Conservation (phyloP, 805 yeast species). For the Myxozyma udenii region DNA sequence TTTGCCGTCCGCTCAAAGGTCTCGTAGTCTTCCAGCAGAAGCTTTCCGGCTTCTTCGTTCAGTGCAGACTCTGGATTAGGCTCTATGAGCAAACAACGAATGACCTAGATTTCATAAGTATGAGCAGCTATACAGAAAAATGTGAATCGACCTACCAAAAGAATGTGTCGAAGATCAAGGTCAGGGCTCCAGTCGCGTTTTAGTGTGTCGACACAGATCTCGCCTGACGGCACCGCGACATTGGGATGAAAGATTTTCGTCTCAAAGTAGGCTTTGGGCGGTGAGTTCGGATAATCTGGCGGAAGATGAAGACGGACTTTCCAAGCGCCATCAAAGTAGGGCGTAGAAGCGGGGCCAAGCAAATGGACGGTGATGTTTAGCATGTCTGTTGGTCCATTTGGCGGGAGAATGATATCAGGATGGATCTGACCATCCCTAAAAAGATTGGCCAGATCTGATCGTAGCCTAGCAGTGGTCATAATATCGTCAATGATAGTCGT, state of each 20-base stretch:
- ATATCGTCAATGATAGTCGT: background rate
- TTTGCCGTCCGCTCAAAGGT: slow-evolving; percentile 33
- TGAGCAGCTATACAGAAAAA: background rate
- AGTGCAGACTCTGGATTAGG: slow-evolving; percentile 38
- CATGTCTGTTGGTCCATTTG: slow-evolving; percentile 22
- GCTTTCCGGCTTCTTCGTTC: slow-evolving; percentile 37
- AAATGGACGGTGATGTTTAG: slow-evolving; percentile 19
- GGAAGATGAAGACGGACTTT: slow-evolving; percentile 42
- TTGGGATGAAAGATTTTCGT: slow-evolving; percentile 37
- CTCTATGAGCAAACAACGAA: slow-evolving; percentile 35
- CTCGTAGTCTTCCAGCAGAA: slow-evolving; percentile 34
- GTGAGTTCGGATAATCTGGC: slow-evolving; percentile 44
- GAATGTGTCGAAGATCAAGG: slow-evolving; percentile 32
- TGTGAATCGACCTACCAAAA: slow-evolving; percentile 23
- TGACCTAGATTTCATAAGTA: slow-evolving; percentile 23
- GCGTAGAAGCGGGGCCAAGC: slow-evolving; percentile 45
- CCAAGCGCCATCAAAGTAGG: slow-evolving; percentile 50
- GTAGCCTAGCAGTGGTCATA: slow-evolving; percentile 20
- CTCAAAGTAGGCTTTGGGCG: slow-evolving; percentile 46
- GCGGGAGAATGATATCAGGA: slow-evolving; percentile 25
- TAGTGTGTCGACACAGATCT: slow-evolving; percentile 38
- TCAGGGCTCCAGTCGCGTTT: slow-evolving; percentile 36
- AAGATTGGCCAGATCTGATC: slow-evolving; percentile 17
- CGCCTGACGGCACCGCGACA: slow-evolving; percentile 36
- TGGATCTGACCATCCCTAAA: slow-evolving; percentile 12